phyloP scores from a whole-genome alignment of 2,329 filamentous ascomycete species.

The Apiospora pterosperma region DNA sequence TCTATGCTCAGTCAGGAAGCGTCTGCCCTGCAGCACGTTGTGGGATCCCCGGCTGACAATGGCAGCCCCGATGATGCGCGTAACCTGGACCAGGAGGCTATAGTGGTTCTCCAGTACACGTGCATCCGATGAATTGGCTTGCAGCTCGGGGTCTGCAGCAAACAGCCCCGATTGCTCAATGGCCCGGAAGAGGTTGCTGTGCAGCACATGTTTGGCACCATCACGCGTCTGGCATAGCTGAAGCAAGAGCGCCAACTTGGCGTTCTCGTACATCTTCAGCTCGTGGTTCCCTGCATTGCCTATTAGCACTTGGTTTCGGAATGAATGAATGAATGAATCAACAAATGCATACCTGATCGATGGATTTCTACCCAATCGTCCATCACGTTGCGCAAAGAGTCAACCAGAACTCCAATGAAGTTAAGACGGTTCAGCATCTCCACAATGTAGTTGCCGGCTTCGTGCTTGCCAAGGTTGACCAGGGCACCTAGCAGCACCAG shows the following conservation, averaged over 20 bases:
- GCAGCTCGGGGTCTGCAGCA: constrained; percentile 85
- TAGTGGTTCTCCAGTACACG: constrained; percentile 79
- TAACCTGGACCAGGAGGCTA: constrained; percentile 72
- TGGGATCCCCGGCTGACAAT: constrained; percentile 79
- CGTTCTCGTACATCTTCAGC: constrained; percentile 55
- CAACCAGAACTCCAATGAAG: constrained; percentile 85
- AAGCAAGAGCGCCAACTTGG: constrained; percentile 77
- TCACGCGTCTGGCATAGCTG: constrained; percentile 78
- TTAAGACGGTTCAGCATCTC: constrained; percentile 81
- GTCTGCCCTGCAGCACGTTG: constrained; percentile 75
- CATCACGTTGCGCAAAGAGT: constrained; percentile 77
- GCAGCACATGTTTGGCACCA: constrained; percentile 85
- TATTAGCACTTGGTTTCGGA: background rate
- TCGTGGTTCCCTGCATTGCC: constrained; percentile 33
- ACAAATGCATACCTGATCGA: constrained; percentile 45
- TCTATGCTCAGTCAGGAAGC: constrained; percentile 79
- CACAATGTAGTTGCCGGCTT: constrained; percentile 71
- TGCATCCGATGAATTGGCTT: constrained; percentile 68
- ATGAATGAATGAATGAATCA: constrained; percentile 21
- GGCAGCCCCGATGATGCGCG: constrained; percentile 78
- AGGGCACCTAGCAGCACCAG: constrained; percentile 79
- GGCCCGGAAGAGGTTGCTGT: constrained; percentile 81
- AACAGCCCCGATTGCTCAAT: constrained; percentile 84
- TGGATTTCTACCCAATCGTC: constrained; percentile 63
- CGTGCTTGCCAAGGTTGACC: constrained; percentile 68